Evolutionary conservation across 345 rosid species (phyloP).

Genomic region (Camelina laxa): DNA sequence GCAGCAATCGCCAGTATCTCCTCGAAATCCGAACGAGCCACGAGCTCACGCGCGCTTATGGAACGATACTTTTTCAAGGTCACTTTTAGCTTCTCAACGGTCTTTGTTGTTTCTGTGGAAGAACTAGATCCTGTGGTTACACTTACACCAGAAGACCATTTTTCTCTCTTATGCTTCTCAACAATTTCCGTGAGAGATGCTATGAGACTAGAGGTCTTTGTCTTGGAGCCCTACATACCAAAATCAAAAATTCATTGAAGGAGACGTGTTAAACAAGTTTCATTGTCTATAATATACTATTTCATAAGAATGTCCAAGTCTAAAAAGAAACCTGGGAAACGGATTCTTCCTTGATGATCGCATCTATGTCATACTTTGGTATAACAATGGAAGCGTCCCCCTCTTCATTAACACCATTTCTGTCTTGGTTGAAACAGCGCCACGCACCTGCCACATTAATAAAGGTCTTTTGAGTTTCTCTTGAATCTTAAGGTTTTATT

Average conservation of each 20-base stretch:
- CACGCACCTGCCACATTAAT: conserved; percentile 7
- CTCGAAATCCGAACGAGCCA: conserved; percentile 19
- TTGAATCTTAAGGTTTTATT: too few relatives aligned
- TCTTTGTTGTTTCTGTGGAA: neutral
- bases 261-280: neutral
- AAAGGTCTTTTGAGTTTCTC: neutral
- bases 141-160: neutral
- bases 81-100: neutral
- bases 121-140: neutral
- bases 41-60: conserved; percentile 8
- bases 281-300: too few relatives aligned
- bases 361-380: conserved; percentile 23
- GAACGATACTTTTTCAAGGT: neutral
- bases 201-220: conserved; percentile 32
- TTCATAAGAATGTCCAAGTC: neutral
- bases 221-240: conserved; percentile 14
- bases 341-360: conserved; percentile 21
- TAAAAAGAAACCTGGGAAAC: neutral
- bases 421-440: conserved; percentile 8
- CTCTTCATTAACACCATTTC: conserved; percentile 10
- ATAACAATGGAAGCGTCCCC: conserved; percentile 16
- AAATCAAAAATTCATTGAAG: neutral
- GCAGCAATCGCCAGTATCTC: conserved; percentile 1
- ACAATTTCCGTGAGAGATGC: conserved; percentile 19
- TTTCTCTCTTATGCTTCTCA: neutral